Evolutionary conservation across 2,329 filamentous ascomycete species (phyloP).

Genomic region (Sporothrix pseudoabietina): DNA sequence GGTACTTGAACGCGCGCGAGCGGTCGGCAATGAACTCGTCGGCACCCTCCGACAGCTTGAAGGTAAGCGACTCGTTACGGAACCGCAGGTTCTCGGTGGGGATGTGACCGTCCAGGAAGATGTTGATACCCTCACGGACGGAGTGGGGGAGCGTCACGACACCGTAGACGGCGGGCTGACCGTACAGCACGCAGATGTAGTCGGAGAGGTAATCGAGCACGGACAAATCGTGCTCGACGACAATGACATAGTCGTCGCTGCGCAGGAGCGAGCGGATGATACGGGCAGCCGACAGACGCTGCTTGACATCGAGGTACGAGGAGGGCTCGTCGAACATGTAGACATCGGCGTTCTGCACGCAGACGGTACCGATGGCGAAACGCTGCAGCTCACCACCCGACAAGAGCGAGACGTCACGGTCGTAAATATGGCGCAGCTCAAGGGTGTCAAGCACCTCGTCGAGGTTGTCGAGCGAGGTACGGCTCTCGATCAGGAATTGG

Average conservation of each 20-base stretch:
- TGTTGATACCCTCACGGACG: constrained; percentile 98
- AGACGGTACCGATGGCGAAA: constrained; percentile 94
- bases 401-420: constrained; percentile 85
- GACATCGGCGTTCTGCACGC: constrained; percentile 93
- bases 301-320: constrained; percentile 98
- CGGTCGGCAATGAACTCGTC: constrained; percentile 88
- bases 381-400: constrained; percentile 98
- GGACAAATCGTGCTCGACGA: constrained; percentile 98
- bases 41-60: constrained; percentile 85
- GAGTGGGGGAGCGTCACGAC: constrained; percentile 95
- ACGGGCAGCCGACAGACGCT: constrained; percentile 87
- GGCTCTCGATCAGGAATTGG: constrained; percentile 72
- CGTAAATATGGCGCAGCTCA: constrained; percentile 66
- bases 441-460: constrained; percentile 81
- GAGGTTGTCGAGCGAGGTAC: constrained; percentile 75
- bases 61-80: constrained; percentile 93
- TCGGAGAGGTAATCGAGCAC: constrained; percentile 98
- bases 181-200: constrained; percentile 97
- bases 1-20: constrained; percentile 82
- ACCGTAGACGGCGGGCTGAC: constrained; percentile 92
- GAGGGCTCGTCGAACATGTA: constrained; percentile 99
- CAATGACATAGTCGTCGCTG: constrained; percentile 92
- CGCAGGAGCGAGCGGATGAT: constrained; percentile 90
- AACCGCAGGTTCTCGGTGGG: constrained; percentile 98
- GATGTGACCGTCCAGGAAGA: constrained; percentile 94